A percentile compares a stretch with the other conserved stretches of the same genome.
These are phyloP conservation scores for Pichia sp. DNA, from an alignment of 1,139 yeast genomes.

Conservation along the genomic window DNA sequence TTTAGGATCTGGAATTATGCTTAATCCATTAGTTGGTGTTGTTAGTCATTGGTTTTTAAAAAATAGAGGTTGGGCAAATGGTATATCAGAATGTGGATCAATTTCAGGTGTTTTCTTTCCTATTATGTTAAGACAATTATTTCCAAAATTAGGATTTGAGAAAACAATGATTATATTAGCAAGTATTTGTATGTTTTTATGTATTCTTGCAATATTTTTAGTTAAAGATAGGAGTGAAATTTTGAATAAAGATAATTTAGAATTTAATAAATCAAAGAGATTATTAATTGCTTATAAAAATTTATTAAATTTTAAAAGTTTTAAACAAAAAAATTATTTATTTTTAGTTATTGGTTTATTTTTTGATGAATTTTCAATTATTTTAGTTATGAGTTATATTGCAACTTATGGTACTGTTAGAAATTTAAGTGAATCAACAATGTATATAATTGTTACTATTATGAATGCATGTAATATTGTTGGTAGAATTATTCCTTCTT, in stretches of 20 bases:
- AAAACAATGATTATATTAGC: conserved; percentile 57
- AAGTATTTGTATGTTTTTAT: conserved; percentile 40
- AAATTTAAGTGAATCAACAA: conserved; percentile 36
- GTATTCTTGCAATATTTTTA: conserved; percentile 26
- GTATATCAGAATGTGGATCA: conserved; percentile 54
- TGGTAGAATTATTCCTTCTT: conserved; percentile 46
- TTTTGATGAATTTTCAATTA: conserved; percentile 24
- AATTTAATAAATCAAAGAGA: conserved; percentile 7
- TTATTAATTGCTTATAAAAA: conserved; percentile 36
- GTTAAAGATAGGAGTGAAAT: conserved; percentile 26
- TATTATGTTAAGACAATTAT: conserved; percentile 48
- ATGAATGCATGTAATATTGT: conserved; percentile 45
- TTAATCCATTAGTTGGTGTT: conserved; percentile 53
- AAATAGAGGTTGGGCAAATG: conserved; percentile 53
- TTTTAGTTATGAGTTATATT: conserved; percentile 32
- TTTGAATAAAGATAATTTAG: conserved; percentile 17
- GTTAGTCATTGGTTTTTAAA: conserved; percentile 57
- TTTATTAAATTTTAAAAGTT: conserved; percentile 38
- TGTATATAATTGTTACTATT: conserved; percentile 42
- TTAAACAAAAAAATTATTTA: conserved; percentile 35
- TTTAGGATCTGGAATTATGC: conserved; percentile 49
- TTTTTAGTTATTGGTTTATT: conserved; percentile 25
- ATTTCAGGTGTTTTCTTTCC: conserved; percentile 60
- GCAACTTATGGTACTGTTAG: conserved; percentile 45
- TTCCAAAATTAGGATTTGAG: conserved; percentile 44